phyloP scores from a whole-genome alignment of 805 yeast species.

The Ogataea haglerorum region DNA sequence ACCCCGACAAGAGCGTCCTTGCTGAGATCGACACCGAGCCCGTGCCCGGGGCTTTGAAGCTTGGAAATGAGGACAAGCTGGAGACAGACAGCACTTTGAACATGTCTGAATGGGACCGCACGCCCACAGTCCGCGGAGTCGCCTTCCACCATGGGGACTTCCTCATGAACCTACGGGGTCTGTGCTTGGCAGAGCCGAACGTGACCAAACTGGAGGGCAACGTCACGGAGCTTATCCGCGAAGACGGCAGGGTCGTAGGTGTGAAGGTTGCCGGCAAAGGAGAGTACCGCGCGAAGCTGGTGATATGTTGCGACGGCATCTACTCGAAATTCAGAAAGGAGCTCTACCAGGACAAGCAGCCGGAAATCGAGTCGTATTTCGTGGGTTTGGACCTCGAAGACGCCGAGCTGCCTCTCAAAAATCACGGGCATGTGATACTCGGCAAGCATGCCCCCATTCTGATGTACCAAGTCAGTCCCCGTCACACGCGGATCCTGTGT shows the following conservation, averaged over 20 bases:
- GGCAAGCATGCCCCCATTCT: conserved; percentile 86
- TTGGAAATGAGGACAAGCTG: conserved; percentile 55
- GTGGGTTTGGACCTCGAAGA: conserved; percentile 75
- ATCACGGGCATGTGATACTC: conserved; percentile 86
- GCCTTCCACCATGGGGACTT: conserved; percentile 94
- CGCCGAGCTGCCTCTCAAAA: conserved; percentile 68
- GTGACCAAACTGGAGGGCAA: conserved; percentile 81
- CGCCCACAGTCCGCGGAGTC: conserved; percentile 63
- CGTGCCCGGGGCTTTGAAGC: conserved; percentile 52
- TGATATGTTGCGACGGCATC: conserved; percentile 88
- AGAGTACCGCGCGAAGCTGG: conserved; percentile 56
- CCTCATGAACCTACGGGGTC: conserved; percentile 65
- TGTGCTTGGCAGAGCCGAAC: conserved; percentile 67
- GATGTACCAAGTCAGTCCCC: conserved; percentile 79
- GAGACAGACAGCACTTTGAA: conserved; percentile 47
- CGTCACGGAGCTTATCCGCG: conserved; percentile 62
- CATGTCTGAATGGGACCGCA: conserved; percentile 53
- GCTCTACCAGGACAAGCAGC: conserved; percentile 55
- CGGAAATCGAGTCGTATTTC: conserved; percentile 77
- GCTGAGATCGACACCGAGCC: conserved; percentile 41
- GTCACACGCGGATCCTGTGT: conserved; percentile 84
- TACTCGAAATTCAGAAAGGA: conserved; percentile 87
- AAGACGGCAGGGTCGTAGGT: conserved; percentile 61
- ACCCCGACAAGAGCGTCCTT: conserved; percentile 60
- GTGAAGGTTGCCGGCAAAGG: conserved; percentile 54